These are phyloP conservation scores for Lasiodiplodia hormozganensis DNA, from an alignment of 2,329 filamentous ascomycete genomes.

Conservation along the genomic window DNA sequence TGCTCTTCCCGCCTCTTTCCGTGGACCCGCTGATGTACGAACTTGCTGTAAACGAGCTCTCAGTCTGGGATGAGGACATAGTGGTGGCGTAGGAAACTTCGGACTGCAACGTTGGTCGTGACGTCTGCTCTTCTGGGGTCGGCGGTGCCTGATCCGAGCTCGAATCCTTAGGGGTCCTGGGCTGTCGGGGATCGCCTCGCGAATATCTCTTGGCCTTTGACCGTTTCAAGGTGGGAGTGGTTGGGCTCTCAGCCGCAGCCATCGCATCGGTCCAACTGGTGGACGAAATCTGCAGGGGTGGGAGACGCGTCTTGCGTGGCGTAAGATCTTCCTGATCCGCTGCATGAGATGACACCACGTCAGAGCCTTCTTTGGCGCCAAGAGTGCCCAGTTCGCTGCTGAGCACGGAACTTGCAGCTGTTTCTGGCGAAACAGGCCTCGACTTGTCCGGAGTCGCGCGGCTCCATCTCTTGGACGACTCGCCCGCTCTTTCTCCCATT, in stretches of 20 bases:
- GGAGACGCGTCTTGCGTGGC: constrained; percentile 21
- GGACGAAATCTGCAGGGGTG: constrained; percentile 35
- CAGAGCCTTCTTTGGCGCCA: neutral
- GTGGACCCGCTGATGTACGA: neutral
- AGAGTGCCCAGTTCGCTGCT: constrained; percentile 38
- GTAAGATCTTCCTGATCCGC: constrained; percentile 8
- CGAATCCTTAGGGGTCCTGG: constrained; percentile 44
- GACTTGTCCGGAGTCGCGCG: constrained; percentile 43
- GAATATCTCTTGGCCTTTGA: constrained; percentile 49
- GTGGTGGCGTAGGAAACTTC: constrained; percentile 37
- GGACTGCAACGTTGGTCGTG: constrained; percentile 28
- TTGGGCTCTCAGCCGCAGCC: constrained; percentile 40
- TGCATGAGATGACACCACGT: constrained; percentile 6
- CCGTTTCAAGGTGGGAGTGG: constrained; percentile 44
- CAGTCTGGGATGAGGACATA: constrained; percentile 35
- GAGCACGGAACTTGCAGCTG: constrained; percentile 46
- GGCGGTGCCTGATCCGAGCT: constrained; percentile 30
- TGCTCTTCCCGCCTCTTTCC: constrained; percentile 40
- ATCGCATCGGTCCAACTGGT: constrained; percentile 47
- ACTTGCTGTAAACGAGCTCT: constrained; percentile 34
- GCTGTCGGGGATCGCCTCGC: constrained; percentile 38
- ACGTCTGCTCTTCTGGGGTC: constrained; percentile 16
- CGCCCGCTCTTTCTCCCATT: constrained; percentile 63
- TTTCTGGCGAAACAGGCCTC: constrained; percentile 35
- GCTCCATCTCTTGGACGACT: constrained; percentile 55